Evolutionary conservation across 2,329 filamentous ascomycete genomes (phyloP).

Genomic region (Lecanosticta acicola): DNA sequence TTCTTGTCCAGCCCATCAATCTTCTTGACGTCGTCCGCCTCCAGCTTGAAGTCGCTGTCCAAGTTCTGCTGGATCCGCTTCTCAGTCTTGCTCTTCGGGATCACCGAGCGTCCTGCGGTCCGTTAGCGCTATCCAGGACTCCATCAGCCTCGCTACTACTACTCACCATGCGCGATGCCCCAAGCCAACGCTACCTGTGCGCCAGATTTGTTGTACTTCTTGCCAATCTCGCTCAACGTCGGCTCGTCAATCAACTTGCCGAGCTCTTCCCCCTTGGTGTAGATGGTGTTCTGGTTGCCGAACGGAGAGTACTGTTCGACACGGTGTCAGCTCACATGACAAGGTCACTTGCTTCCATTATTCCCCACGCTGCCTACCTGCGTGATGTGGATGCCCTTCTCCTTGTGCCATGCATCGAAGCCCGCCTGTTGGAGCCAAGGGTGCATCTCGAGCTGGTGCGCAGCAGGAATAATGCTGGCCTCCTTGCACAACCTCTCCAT

Average conservation of each 20-base stretch:
- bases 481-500: conserved; percentile 45
- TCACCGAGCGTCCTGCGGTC: conserved; percentile 38
- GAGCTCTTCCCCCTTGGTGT: conserved; percentile 39
- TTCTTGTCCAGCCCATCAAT: conserved; percentile 55
- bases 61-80: conserved; percentile 32
- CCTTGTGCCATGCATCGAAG: conserved; percentile 47
- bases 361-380: no score
- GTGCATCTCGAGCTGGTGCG: conserved; percentile 48
- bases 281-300: conserved; percentile 50
- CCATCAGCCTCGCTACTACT: not conserved
- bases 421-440: conserved; percentile 48
- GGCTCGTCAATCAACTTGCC: conserved; percentile 50
- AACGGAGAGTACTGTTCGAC: conserved; percentile 54
- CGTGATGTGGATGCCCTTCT: conserved; percentile 49
- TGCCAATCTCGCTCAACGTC: conserved; percentile 45
- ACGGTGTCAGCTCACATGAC: no score
- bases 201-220: conserved; percentile 48
- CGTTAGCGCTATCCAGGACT: not conserved
- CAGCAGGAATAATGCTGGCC: conserved; percentile 34
- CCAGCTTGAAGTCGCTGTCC: conserved; percentile 53
- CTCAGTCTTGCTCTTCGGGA: conserved; percentile 49
- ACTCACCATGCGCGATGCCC: conserved; percentile 45
- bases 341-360: no score
- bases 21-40: conserved; percentile 52
- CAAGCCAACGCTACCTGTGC: conserved; percentile 52